Conservation (phyloP, 768 basidiomycete genomes). For the Tricholomella constricta region DNA sequence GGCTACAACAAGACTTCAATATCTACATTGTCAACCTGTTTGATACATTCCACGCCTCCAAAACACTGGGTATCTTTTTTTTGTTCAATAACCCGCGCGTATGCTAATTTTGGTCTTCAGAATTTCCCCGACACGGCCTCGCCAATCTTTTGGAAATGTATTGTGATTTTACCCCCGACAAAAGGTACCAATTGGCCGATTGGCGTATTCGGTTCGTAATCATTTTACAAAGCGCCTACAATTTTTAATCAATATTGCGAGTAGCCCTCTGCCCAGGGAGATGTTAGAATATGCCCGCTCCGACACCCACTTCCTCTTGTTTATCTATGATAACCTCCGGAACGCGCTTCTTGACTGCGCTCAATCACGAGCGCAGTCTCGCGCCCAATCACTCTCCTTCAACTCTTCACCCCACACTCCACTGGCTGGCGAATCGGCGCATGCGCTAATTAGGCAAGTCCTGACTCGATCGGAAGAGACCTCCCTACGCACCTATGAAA, state of each 20-base stretch:
- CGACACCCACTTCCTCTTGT: constrained; percentile 94
- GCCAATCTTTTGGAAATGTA: constrained; percentile 85
- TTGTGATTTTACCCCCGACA: constrained; percentile 89
- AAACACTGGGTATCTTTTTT: constrained; percentile 60
- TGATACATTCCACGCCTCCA: constrained; percentile 95
- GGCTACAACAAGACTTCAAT: constrained; percentile 96
- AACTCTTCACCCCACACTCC: constrained; percentile 25
- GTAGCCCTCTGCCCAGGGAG: constrained; percentile 79
- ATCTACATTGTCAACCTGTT: constrained; percentile 95
- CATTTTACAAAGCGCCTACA: neutral
- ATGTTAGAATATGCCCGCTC: constrained; percentile 94
- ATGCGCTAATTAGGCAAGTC: constrained; percentile 58
- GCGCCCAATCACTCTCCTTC: constrained; percentile 37
- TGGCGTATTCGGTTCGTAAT: constrained; percentile 83
- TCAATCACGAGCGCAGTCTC: constrained; percentile 41
- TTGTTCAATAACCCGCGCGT: neutral
- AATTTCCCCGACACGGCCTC: constrained; percentile 82
- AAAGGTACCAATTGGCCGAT: constrained; percentile 95
- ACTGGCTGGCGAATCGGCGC: constrained; percentile 21
- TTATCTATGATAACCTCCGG: constrained; percentile 89
- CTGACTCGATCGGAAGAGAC: constrained; percentile 78
- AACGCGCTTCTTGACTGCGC: constrained; percentile 81
- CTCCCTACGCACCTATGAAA: constrained; percentile 67
- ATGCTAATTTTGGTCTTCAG: constrained; percentile 36
- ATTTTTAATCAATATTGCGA: neutral